Evolutionary conservation across 106 monocot genomes (phyloP).

Genomic region (Apostasia shenzhenica): DNA sequence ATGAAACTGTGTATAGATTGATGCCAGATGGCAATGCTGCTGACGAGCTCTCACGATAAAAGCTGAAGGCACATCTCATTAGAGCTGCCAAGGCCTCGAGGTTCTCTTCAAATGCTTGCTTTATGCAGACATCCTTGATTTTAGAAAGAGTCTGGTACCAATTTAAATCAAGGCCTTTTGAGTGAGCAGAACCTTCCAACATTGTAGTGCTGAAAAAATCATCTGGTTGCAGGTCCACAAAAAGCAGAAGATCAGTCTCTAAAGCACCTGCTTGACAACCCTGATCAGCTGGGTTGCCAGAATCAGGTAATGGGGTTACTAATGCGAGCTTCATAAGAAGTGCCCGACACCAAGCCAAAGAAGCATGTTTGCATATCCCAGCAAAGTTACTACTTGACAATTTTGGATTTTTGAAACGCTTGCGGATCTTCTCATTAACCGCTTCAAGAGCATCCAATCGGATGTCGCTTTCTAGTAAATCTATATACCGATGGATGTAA

Average conservation of each 20-base stretch:
- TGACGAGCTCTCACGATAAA: slow-evolving; percentile 82
- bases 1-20: slow-evolving; percentile 53
- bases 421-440: slow-evolving; percentile 90
- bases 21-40: slow-evolving; percentile 80
- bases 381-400: slow-evolving; percentile 49
- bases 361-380: slow-evolving; percentile 82
- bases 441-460: slow-evolving; percentile 70
- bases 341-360: slow-evolving; percentile 84
- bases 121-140: slow-evolving; percentile 57
- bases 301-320: slow-evolving; percentile 57
- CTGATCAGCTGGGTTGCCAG: slow-evolving; percentile 11
- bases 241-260: slow-evolving; percentile 43
- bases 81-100: slow-evolving; percentile 66
- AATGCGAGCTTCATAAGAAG: slow-evolving; percentile 67
- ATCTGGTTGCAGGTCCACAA: slow-evolving; percentile 76
- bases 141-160: slow-evolving; percentile 56
- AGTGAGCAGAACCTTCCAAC: slow-evolving; percentile 41
- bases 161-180: slow-evolving; percentile 63
- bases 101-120: slow-evolving; percentile 60
- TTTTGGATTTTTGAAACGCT: slow-evolving; percentile 92
- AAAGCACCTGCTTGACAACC: slow-evolving; percentile 8
- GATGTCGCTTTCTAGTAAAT: slow-evolving; percentile 52
- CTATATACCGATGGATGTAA: slow-evolving; percentile 78
- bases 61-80: slow-evolving; percentile 74
- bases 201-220: slow-evolving; percentile 51